Evolutionary conservation across 1,284 basidiomycete species (phyloP).

Genomic region (Mrakiaceae sp.): DNA sequence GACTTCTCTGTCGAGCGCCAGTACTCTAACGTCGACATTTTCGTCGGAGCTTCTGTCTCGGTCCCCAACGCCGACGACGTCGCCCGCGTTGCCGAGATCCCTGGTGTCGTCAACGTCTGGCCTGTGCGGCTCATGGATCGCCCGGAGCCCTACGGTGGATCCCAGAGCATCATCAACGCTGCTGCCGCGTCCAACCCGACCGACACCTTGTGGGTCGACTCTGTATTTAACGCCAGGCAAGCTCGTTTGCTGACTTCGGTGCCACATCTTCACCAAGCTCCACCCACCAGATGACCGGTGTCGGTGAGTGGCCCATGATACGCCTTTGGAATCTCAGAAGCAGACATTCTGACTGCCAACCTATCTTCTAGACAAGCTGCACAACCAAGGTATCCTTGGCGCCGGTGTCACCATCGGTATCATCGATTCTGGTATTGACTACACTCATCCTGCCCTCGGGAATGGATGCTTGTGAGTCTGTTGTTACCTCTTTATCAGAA

Average conservation of each 20-base stretch:
- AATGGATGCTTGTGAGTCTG: slow-evolving; percentile 32
- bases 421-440: slow-evolving; percentile 45
- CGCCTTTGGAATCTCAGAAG: slow-evolving; percentile 22
- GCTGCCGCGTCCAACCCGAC: slow-evolving; percentile 17
- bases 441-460: slow-evolving; percentile 52
- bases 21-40: slow-evolving; percentile 34
- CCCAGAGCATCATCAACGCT: background rate
- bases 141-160: slow-evolving; percentile 23
- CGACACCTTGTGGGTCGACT: slow-evolving; percentile 23
- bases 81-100: slow-evolving; percentile 22
- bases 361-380: slow-evolving; percentile 36
- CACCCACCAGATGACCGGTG: slow-evolving; percentile 34
- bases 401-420: slow-evolving; percentile 46
- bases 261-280: slow-evolving; percentile 31
- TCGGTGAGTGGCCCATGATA: background rate
- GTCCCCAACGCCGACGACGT: background rate
- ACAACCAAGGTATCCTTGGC: slow-evolving; percentile 42
- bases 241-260: slow-evolving; percentile 32
- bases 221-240: background rate
- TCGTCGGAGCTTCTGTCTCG: slow-evolving; percentile 39
- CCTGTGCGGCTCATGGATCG: slow-evolving; percentile 27
- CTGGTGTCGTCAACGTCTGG: slow-evolving; percentile 29
- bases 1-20: slow-evolving; percentile 2
- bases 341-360: slow-evolving; percentile 21
- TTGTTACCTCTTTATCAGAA: too few relatives aligned